Percentiles rank a stretch among this genome's conserved stretches.
Conservation (phyloP, 371 early-diverging fungal species). For the Mucor ambiguus region DNA sequence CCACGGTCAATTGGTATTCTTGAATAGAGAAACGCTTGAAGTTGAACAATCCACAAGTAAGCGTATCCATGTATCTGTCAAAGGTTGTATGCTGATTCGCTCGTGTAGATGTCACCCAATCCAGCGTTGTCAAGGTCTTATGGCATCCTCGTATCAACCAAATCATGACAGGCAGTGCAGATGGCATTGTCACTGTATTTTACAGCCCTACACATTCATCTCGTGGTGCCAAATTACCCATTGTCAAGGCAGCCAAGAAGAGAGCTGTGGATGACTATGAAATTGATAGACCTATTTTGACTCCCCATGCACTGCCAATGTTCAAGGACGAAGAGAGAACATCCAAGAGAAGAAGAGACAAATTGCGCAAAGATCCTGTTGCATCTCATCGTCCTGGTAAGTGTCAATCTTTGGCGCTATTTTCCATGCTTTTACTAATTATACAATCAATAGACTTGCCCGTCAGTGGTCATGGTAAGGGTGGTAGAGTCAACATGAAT, state of each 20-base stretch:
- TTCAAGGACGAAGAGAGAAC: constrained; percentile 75
- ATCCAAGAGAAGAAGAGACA: constrained; percentile 77
- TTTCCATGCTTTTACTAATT: not conserved
- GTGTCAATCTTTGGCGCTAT: not conserved
- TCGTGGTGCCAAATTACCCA: constrained; percentile 81
- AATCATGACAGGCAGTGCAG: constrained; percentile 77
- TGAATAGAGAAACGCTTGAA: constrained; percentile 72
- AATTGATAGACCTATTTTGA: constrained; percentile 75
- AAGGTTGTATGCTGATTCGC: not conserved
- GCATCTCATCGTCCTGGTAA: constrained; percentile 74
- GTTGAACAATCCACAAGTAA: constrained; percentile 56
- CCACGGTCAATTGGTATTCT: constrained; percentile 68
- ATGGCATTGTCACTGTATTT: constrained; percentile 75
- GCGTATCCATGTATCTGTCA: not conserved
- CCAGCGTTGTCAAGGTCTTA: constrained; percentile 74
- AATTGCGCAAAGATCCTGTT: constrained; percentile 75
- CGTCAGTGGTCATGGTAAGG: constrained; percentile 81
- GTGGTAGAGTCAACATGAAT: constrained; percentile 84
- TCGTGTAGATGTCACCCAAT: constrained; percentile 50
- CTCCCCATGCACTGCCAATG: constrained; percentile 88
- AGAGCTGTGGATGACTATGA: constrained; percentile 72
- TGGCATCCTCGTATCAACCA: constrained; percentile 94
- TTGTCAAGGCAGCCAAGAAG: constrained; percentile 65
- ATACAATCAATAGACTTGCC: constrained; percentile 63
- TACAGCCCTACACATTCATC: constrained; percentile 75